Evolutionary conservation across 2,329 filamentous ascomycete genomes (phyloP), one percentile per base, ranked within the genome.

Genomic region (Arthrinium phaeospermum): DNA sequence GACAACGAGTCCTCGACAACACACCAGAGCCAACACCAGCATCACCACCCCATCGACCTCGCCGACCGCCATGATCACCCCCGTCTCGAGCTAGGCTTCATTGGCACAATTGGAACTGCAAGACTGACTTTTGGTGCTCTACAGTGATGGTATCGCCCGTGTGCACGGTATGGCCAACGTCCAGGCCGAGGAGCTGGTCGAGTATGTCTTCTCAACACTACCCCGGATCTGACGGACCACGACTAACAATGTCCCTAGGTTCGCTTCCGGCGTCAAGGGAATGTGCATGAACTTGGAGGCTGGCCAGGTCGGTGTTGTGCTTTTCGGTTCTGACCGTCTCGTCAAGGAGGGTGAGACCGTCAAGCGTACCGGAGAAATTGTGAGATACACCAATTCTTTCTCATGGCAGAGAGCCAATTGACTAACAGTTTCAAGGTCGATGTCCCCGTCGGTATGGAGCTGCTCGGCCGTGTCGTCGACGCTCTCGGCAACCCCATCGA

Each of bases 281-380:
- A 99, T 99, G 96, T 98, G 96, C 94, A 98, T 99, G 96, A 99
- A 99, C 94, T 92, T 99, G 88, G 96, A 99, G 90, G 96, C 96
- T 87, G 96, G 96, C 86, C 96, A 98, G 89, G 96, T 99, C 89
- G 96, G 96, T 98, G 95, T 99, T 83, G 96, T 99, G 91, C 91
- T 99, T 84, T 99, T 99, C 91, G 96, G 96, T 92, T 98, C 96
- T 84, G 96, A 99, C 89, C 95, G 96, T 95, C 91, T 98, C 82
- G 96, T 99, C 92, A 96, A 94, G 91, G 96, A 99, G 89, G 96
- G 96, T 84, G 96, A 99, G 91, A 96, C 94, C 78, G 96, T 99
- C 87, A 98, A 98, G 93, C 96, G 96, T 92, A 99, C 96, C 82
- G 96, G 96, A 86, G 91, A 97, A 89, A 99, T 99, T 92, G 96